Conservation (phyloP, 176 grass and related monocot genomes). For the Canna indica region DNA sequence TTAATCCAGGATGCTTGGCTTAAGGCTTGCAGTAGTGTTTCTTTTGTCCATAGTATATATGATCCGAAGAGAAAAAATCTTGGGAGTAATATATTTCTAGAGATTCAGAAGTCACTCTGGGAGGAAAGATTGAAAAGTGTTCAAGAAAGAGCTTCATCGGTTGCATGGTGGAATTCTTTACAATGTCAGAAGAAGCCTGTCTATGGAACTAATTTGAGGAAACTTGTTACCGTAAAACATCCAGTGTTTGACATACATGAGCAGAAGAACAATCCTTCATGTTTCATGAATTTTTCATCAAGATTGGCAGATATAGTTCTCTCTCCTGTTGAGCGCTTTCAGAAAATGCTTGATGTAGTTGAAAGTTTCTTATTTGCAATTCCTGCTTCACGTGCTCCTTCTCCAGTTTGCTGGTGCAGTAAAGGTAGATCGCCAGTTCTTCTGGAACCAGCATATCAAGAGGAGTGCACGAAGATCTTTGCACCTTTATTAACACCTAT, state of each 20-base stretch:
- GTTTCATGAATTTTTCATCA: slow-evolving; percentile 74
- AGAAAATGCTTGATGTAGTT: slow-evolving; percentile 73
- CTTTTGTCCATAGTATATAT: slow-evolving; percentile 27
- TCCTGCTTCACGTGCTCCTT: slow-evolving; percentile 71
- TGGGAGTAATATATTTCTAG: slow-evolving; percentile 72
- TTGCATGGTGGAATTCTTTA: slow-evolving; percentile 94
- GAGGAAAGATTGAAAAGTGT: slow-evolving; percentile 77
- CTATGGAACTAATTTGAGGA: slow-evolving; percentile 70
- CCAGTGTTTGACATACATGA: slow-evolving; percentile 58
- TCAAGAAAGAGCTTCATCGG: slow-evolving; percentile 61
- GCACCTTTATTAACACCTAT: slow-evolving; percentile 60
- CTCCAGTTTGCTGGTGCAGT: slow-evolving; percentile 72
- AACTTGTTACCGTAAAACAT: slow-evolving; percentile 67
- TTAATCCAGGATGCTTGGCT: slow-evolving; percentile 17
- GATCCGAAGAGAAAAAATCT: slow-evolving; percentile 25
- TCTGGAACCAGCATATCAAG: slow-evolving; percentile 46
- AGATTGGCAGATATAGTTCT: slow-evolving; percentile 65
- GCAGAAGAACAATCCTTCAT: slow-evolving; percentile 67
- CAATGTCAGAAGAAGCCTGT: slow-evolving; percentile 68
- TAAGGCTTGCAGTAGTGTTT: slow-evolving; percentile 6
- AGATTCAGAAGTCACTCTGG: slow-evolving; percentile 65
- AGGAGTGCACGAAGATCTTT: slow-evolving; percentile 43
- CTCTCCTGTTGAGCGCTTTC: slow-evolving; percentile 60
- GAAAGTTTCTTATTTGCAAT: slow-evolving; percentile 97
- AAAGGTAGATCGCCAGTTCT: slow-evolving; percentile 66